Evolutionary conservation across 164 flowering plant genomes (phyloP).

Genomic region (Aristolochia fimbriata): DNA sequence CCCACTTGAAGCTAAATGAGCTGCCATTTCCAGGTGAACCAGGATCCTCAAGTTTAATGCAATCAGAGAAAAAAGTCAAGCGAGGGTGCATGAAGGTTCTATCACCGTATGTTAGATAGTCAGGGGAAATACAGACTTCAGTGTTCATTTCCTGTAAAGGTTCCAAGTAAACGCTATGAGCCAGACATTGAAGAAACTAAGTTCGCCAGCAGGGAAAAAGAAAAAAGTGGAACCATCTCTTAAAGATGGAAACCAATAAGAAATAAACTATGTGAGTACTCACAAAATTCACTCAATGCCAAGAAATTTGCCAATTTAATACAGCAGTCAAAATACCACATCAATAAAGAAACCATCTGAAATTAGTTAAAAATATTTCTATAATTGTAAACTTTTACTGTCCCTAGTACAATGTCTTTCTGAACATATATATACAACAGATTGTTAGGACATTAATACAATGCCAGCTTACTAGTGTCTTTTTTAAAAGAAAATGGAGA

Average conservation of each 20-base stretch:
- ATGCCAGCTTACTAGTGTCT: too few relatives aligned
- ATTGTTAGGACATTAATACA: too few relatives aligned
- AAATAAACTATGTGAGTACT: too few relatives aligned
- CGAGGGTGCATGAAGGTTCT: conserved; percentile 17
- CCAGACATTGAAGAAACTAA: neutral
- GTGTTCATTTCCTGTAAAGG: conserved; percentile 27
- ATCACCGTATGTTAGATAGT: conserved; percentile 29
- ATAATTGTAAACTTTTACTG: too few relatives aligned
- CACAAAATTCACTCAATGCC: too few relatives aligned
- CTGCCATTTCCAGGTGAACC: conserved; percentile 11
- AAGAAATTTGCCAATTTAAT: too few relatives aligned
- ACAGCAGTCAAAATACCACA: too few relatives aligned
- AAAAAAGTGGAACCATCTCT: neutral
- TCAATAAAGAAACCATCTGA: too few relatives aligned
- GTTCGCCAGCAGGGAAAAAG: neutral
- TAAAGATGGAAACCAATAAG: neutral
- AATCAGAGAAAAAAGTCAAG: conserved; percentile 21
- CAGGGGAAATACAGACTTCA: conserved; percentile 37
- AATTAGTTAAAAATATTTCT: too few relatives aligned
- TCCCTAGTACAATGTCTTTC: too few relatives aligned
- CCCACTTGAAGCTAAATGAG: conserved; percentile 18
- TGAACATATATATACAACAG: too few relatives aligned
- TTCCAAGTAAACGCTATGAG: conserved; percentile 2
- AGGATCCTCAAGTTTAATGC: conserved; percentile 22
- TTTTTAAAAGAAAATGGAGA: too few relatives aligned